Conservation (phyloP, 148 eudicot genomes). For the Camellia lanceoleosa region DNA sequence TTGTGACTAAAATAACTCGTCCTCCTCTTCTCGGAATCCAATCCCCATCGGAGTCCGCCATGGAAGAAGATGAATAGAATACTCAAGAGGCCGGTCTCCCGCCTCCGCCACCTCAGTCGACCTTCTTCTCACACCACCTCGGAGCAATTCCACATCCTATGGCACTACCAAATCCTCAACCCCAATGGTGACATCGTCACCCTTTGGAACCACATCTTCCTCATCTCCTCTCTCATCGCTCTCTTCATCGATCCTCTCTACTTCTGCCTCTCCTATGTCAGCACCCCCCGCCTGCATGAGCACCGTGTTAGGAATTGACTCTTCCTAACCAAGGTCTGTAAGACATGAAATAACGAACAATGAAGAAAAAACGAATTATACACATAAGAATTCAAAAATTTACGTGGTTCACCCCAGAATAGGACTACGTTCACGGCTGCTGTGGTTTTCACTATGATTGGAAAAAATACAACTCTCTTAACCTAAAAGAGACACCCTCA, state of each 20-base stretch:
- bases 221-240: conserved; percentile 57
- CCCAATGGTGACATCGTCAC: conserved; percentile 67
- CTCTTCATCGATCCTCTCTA: conserved; percentile 78
- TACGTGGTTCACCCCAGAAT: too few species aligned
- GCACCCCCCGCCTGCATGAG: conserved; percentile 43
- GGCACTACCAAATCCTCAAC: conserved; percentile 52
- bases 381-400: too few species aligned
- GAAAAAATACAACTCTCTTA: too few species aligned
- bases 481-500: too few species aligned
- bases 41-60: conserved; percentile 27
- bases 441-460: too few species aligned
- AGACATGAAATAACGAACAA: too few species aligned
- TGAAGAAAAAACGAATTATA: too few species aligned
- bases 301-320: background rate
- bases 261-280: conserved; percentile 59
- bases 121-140: conserved; percentile 9
- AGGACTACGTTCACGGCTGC: too few species aligned
- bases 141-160: conserved; percentile 3
- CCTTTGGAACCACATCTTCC: conserved; percentile 71
- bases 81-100: conserved; percentile 34
- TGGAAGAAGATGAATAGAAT: conserved; percentile 50
- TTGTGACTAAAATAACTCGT: background rate
- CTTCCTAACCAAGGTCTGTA: too few species aligned
- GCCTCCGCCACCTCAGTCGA: conserved; percentile 36
- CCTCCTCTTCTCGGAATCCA: conserved; percentile 21